Base-by-base conservation (phyloP, 2,329 filamentous ascomycete genomes). In the Chaetomium strumarium region DNA sequence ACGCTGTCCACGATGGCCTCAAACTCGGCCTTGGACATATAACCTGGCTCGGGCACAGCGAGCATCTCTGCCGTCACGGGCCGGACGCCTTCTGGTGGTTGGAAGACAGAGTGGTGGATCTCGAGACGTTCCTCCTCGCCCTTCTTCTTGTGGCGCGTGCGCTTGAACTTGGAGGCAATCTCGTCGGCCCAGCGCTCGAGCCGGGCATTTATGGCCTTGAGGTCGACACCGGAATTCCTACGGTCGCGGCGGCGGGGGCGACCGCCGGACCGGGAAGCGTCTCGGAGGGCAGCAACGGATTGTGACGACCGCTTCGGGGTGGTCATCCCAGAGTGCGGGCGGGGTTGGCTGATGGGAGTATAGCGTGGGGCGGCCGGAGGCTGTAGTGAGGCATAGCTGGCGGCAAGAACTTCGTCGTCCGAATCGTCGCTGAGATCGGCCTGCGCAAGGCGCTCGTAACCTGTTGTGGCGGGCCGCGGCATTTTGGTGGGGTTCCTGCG, bases 171-270 rank as follows among this genome's bases (percentile, higher is more conserved):
- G 61, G 90, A 88, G 30, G 93, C 91, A 64, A 99, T 97, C 72
- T 99, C 93, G 63, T 97, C 93, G 14, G 93, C 93, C 93, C 93
- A 99, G 67, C 88, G 80, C 72, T 99, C 93, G 24, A 99, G 75
- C 20, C 93, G 81, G 54, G 92, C 91, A 70, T 99, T 99, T 71
- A 99, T 97, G 55, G 93, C 93, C 68, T 97, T 97, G 66, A 99
- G 88, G 66, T 99, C 93, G 16, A 99, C 92, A 3, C 91, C 92
- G 17, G 90, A 90, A 63, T 91, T 93, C 66, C 88, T 87, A 60
- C 68, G 78, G 62, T 65, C 71, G 62, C 72, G 75, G 62, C 71
- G 71, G 58, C 75, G 72, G 62, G 74, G 75, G 36, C 45, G 52
- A n/a, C 43, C 34, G 10, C 33, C 50, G 12, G 50, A 44, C 11